Percentiles rank a stretch among this genome's conserved stretches.
phyloP scores from a whole-genome alignment of 768 basidiomycete genomes.

The Mrakia frigida region DNA sequence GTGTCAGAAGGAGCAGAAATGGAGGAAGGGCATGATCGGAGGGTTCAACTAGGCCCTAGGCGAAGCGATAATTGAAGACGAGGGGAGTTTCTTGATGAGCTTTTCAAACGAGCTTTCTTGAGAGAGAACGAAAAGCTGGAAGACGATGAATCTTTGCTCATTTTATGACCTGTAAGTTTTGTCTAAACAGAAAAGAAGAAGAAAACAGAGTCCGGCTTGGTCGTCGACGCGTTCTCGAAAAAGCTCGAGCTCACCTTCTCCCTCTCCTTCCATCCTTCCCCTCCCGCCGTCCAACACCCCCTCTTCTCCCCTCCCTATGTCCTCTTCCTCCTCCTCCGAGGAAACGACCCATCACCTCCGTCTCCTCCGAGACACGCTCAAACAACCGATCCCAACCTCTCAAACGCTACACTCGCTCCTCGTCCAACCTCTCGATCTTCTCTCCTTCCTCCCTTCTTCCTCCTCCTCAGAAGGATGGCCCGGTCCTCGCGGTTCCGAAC shows the following conservation, averaged over 20 bases:
- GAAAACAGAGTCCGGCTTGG: no score
- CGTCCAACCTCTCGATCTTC: slow-evolving; percentile 54
- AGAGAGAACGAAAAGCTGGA: no score
- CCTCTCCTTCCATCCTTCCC: not conserved
- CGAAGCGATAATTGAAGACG: no score
- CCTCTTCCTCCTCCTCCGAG: not conserved
- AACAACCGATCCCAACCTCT: slow-evolving; percentile 1
- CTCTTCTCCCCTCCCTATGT: not conserved
- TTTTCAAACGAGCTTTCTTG: no score
- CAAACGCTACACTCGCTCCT: slow-evolving; percentile 56
- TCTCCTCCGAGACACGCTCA: slow-evolving; percentile 16
- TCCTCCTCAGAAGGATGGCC: slow-evolving; percentile 5
- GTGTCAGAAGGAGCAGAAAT: slow-evolving; percentile 11
- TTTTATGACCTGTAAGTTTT: no score
- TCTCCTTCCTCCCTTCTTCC: slow-evolving; percentile 52
- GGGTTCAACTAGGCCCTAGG: no score
- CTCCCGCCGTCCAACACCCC: not conserved
- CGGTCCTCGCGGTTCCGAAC: slow-evolving; percentile 9
- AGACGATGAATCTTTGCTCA: no score
- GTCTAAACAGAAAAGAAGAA: no score
- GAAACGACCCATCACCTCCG: slow-evolving; percentile 9
- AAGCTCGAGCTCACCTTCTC: not conserved
- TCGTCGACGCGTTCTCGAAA: no score
- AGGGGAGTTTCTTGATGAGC: no score
- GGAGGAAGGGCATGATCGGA: slow-evolving; percentile 6